These are phyloP conservation scores for Neurospora discreta DNA, from an alignment of 495 filamentous ascomycete genomes.

Conservation along the genomic window DNA sequence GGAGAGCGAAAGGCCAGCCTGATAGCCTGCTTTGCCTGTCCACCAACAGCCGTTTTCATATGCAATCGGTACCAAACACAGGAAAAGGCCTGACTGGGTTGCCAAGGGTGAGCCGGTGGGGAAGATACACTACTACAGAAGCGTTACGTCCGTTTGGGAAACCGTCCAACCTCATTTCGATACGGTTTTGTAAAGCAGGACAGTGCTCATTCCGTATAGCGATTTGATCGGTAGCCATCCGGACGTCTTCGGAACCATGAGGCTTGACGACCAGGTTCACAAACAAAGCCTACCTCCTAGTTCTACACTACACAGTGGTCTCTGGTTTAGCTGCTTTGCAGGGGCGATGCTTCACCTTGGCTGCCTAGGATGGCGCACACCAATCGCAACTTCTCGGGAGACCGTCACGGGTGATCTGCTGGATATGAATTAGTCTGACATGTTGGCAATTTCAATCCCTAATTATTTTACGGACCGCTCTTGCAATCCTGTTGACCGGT, in stretches of 20 bases:
- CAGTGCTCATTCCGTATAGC: neutral
- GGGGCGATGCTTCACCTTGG: neutral
- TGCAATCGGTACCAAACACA: neutral
- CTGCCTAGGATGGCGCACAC: neutral
- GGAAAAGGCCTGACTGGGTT: neutral
- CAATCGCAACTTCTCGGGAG: neutral
- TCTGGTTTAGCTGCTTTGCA: neutral
- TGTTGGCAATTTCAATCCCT: neutral
- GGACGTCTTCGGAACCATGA: neutral
- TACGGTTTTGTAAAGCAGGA: neutral
- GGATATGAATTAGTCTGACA: neutral
- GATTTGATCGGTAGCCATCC: neutral
- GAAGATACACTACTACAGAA: neutral
- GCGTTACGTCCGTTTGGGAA: neutral
- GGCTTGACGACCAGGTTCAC: neutral
- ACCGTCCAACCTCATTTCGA: neutral
- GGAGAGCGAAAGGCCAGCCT: neutral
- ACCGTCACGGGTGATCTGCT: neutral
- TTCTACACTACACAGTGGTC: too few species aligned
- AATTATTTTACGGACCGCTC: neutral
- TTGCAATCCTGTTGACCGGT: neutral
- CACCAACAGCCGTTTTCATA: neutral
- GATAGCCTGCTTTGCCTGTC: neutral
- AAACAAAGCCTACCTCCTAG: neutral
- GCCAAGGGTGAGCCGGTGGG: neutral